Evolutionary conservation across 2,329 filamentous ascomycete species (phyloP), one percentile per base, ranked within the genome.

Genomic region (Xylaria sp.): DNA sequence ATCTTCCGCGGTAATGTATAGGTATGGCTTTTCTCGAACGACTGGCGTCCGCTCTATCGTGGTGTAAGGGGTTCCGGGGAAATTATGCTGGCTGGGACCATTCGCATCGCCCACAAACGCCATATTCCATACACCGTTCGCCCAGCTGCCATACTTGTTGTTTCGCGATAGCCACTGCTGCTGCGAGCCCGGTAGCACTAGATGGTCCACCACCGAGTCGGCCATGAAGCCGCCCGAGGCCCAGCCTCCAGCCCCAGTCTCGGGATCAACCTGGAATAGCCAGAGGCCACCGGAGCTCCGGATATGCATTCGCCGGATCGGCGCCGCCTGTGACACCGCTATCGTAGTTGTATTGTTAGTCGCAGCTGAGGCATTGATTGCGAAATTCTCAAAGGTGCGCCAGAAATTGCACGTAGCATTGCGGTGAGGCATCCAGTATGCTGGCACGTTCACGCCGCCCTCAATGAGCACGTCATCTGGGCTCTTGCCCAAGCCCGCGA

Each of bases 401-500:
- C 77, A 79, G 64, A 79, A 79, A 56, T 79, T 79, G 64, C 77
- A 78, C 4, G 77, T 79, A 17, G 77, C 77, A 50, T 79, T 79
- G n/a, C 75, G 74, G 57, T 75, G 74, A 12, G 77, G 76, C 77
- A 79, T 78, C 77, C 77, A 79, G 66, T 78, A 77, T 6, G 77
- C 77, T 8, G 77, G 77, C 11, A 79, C 77, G 48, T 79, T 79
- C 32, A 69, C 76, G 11, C 77, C 77, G n/a, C 77, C 77, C 1
- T 77, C 71, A 47, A 79, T 74, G 24, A 76, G 70, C 21, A 78
- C 77, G 19, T 78, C 75, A 56, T 77, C 77, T 2, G 77, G 77
- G 51, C 64, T 74, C 48, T 65, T 71, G 14, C 77, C 77, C 17
- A 79, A 60, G 4, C 77, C 77, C 2, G 77, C 76, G 1, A 79